Base-by-base conservation (phyloP, 2,329 filamentous ascomycete genomes). In the Corynespora cassiicola region DNA sequence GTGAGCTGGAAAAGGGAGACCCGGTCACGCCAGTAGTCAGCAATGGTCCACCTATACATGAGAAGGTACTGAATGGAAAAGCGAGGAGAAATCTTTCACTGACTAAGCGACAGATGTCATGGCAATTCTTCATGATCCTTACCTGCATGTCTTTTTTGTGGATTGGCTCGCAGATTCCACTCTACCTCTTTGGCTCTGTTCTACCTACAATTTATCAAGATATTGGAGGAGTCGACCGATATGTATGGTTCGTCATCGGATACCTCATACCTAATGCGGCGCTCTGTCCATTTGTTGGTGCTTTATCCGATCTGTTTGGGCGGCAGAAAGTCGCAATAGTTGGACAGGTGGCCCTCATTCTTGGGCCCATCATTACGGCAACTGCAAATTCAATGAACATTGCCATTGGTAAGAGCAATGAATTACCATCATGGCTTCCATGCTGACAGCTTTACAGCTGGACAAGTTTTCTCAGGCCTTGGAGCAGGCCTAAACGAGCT, bases 401-500 rank as follows among this genome's bases (percentile, higher is more conserved):
- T 9, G 52, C 54, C 5, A 64, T 64, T 21, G 55, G 61, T 58
- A 55, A 16, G 46, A 37, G n/a, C n/a, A n/a, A n/a, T n/a, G n/a
- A n/a, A n/a, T 15, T 6, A 20, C 32, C 1, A 36, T 28, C 10
- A 20, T 14, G 33, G 23, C 17, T 12, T 16, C 18, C 14, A 5
- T 22, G 15, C 43, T 51, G 19, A 50, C 28, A n/a, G 10, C n/a
- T 5, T 1, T 24, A 2, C 25, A 62, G 58, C 53, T 37, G 61
- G 58, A 5, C 47, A 54, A 10, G 75, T 76, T 2, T 73, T 87
- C 47, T 76, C 83, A 7, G 85, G 85, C 2, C 70, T 81, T 5
- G 85, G 84, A 21, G 83, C 84, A 8, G 85, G 85, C 10, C 77
- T 87, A 44, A 84, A 83, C 50, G 84, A 87, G 61, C 70, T 88